Evolutionary conservation across 805 yeast genomes (phyloP).

Genomic region (Saccharomyces jurei): DNA sequence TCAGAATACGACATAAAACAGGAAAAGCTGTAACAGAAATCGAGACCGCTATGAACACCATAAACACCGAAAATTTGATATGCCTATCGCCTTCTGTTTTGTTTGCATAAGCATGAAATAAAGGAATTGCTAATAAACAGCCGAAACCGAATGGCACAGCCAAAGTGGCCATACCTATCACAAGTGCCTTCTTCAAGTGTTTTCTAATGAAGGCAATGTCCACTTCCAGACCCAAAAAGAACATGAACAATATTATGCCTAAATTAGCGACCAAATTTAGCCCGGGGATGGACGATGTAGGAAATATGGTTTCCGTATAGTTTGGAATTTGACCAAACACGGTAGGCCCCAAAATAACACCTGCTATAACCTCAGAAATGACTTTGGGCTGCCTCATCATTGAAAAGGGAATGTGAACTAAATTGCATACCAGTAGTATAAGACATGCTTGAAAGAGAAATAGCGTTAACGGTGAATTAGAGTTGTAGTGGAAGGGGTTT

Average conservation of each 20-base stretch:
- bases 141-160: slow-evolving; percentile 77
- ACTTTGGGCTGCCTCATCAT: slow-evolving; percentile 68
- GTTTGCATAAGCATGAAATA: slow-evolving; percentile 48
- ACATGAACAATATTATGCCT: slow-evolving; percentile 67
- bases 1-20: slow-evolving; percentile 68
- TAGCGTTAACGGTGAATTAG: slow-evolving; percentile 55
- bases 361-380: slow-evolving; percentile 74
- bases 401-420: slow-evolving; percentile 53
- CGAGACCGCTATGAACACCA: slow-evolving; percentile 78
- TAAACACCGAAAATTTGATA: slow-evolving; percentile 59
- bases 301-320: slow-evolving; percentile 59
- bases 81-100: slow-evolving; percentile 25
- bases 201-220: slow-evolving; percentile 57
- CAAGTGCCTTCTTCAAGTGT: slow-evolving; percentile 50
- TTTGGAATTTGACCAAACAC: slow-evolving; percentile 65
- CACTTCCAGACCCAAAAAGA: slow-evolving; percentile 73
- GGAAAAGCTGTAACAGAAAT: slow-evolving; percentile 83
- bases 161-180: slow-evolving; percentile 66
- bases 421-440: slow-evolving; percentile 51
- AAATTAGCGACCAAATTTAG: slow-evolving; percentile 62
- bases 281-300: slow-evolving; percentile 52
- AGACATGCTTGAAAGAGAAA: slow-evolving; percentile 63
- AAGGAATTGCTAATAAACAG: slow-evolving; percentile 59
- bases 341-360: slow-evolving; percentile 67
- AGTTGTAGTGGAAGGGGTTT: slow-evolving; percentile 54